Base-by-base conservation (phyloP, 202 grass and related monocot species). In the Panicum virgatum region DNA sequence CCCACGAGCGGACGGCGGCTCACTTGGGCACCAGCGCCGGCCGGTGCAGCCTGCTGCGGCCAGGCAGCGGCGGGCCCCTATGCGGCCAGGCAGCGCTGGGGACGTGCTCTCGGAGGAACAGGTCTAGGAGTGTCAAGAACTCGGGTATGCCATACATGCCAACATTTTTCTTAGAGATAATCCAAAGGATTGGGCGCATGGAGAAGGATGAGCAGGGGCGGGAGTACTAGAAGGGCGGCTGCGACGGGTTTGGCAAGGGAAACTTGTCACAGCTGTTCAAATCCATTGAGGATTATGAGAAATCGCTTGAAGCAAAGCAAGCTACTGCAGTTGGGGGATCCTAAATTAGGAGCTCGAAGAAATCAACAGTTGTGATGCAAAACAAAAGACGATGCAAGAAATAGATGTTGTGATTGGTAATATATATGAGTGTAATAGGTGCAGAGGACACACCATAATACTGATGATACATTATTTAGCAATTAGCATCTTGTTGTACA, bases 281-380 rank as follows among this genome's bases (percentile, higher is more conserved):
- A 78, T 96, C 91, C 46, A 92, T 99, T 34, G 96, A 99, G 32
- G 96, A 99, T 6, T 99, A 99, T 45, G 96, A 99, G 91, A 99
- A 99, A 38, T 85, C 89, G 37, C 92, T 99, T 72, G 92, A 99
- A 80, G 74, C 74, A 20, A 98, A 93, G 69, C 96, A 89, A 86
- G 34, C 76, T 73, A 44, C 30, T 40, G n/a, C 43, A 10, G 54
- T 85, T 60, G 76, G 84, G 70, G 62, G 26, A 75, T 82, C 77
- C 38, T 93, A 88, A 64, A 45, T 13, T 51, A 66, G 46, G n/a
- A 73, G 16, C 39, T 88, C 16, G 38, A 61, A 39, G 59, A 48
- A n/a, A n/a, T 51, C 0, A 32, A 20, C 7, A 51, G 29, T 25
- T 38, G 6, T 85, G 64, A 45, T 27, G 38, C 70, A 71, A 25